Evolutionary conservation across 768 basidiomycete genomes (phyloP), one percentile per base, ranked within the genome.

Genomic region (Daedaleopsis nitida): DNA sequence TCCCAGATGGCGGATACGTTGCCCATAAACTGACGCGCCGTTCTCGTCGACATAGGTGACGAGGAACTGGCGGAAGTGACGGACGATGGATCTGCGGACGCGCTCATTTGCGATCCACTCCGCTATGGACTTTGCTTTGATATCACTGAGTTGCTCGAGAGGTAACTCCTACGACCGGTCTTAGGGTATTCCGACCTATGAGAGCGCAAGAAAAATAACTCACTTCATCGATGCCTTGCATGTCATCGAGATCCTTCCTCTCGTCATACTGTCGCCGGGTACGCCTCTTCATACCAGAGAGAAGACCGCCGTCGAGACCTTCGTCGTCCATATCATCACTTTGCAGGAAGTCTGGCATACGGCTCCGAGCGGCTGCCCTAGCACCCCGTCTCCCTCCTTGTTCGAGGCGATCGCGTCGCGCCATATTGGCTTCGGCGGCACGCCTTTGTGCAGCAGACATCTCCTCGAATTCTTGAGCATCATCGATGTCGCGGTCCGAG

Each of bases 41-140:
- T 89, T 83, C 56, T 96, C 95, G 69, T 99, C 97, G 45, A 94
- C 90, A 69, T 95, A 96, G 12, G 94, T 96, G 86, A 96, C 92
- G 57, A 99, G 79, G 76, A 99, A 99, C 67, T 94, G 87, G 49
- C 92, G 85, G 81, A 99, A 98, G 74, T 98, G 93, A 64, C 89
- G 86, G 67, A 91, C 84, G 64, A 99, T 94, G 0, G 96, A 89
- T 57, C 92, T 83, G 66, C 91, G 86, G 65, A 98, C 96, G 44
- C 92, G 86, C 59, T 96, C 94, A 59, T 89, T 89, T 17, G 93
- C 89, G 68, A 98, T 96, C 97, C 97, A 99, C 74, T 98, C 97
- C 23, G 91, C 90, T 58, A 99, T 94, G 13, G 93, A 95, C 70
- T 96, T 94, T 42, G 96, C 94, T 72, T 98, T 98, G 79, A 99